These are phyloP conservation scores for Cavenderia fasciculata DNA, from an alignment of 78 protist species.

Conservation along the genomic window DNA sequence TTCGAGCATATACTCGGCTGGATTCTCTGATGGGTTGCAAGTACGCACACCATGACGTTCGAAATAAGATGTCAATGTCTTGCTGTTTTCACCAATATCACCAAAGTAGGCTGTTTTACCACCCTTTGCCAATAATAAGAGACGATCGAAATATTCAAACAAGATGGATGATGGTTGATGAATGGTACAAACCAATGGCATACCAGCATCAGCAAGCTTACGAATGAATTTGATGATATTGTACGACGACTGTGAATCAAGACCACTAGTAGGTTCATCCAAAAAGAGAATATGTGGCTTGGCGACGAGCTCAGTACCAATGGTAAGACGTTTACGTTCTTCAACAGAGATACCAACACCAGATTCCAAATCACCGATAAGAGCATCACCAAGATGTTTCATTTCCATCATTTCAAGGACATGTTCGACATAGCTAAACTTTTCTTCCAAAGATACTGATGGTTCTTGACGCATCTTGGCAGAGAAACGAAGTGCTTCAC, in stretches of 20 bases:
- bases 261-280: conserved; percentile 56
- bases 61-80: conserved; percentile 6
- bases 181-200: conserved; percentile 78
- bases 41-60: background rate
- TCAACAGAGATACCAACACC: conserved; percentile 74
- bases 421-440: conserved; percentile 37
- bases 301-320: conserved; percentile 80
- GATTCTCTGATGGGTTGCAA: conserved; percentile 35
- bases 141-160: conserved; percentile 76
- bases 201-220: conserved; percentile 63
- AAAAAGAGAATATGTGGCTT: conserved; percentile 67
- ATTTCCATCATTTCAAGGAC: conserved; percentile 77
- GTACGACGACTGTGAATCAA: conserved; percentile 73
- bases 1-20: conserved; percentile 77
- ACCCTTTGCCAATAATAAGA: conserved; percentile 82
- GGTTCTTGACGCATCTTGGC: conserved; percentile 65
- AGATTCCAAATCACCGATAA: conserved; percentile 69
- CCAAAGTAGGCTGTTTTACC: conserved; percentile 82
- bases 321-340: conserved; percentile 76
- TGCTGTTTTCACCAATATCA: conserved; percentile 48
- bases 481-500: conserved; percentile 63
- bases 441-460: conserved; percentile 31
- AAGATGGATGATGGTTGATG: conserved; percentile 88
- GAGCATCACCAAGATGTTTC: conserved; percentile 75
- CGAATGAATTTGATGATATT: conserved; percentile 55